Evolutionary conservation across 2,329 filamentous ascomycete genomes (phyloP).

Genomic region (Aspergillus piperis): DNA sequence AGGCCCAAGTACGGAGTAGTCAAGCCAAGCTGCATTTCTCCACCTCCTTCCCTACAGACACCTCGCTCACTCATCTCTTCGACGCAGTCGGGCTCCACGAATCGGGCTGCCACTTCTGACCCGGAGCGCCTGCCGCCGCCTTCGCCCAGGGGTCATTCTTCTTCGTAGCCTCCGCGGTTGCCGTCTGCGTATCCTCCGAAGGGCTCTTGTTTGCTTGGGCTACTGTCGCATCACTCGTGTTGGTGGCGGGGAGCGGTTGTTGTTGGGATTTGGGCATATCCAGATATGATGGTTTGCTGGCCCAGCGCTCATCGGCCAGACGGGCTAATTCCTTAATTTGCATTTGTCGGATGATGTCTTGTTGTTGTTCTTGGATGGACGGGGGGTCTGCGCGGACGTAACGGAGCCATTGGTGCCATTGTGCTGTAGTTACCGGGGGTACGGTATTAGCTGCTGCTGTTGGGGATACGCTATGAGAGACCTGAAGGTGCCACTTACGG

Average conservation of each 20-base stretch:
- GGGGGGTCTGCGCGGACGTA: constrained; percentile 60
- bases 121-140: constrained; percentile 54
- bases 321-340: constrained; percentile 61
- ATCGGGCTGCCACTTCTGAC: constrained; percentile 68
- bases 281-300: constrained; percentile 58
- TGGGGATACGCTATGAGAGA: too few relatives aligned
- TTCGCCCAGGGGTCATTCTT: constrained; percentile 60
- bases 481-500: constrained; percentile 43
- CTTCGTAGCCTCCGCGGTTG: constrained; percentile 10
- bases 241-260: constrained; percentile 50
- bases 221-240: constrained; percentile 44
- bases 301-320: constrained; percentile 64
- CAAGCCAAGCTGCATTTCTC: neutral
- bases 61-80: constrained; percentile 35
- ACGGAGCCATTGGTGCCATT: constrained; percentile 70
- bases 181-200: neutral
- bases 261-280: constrained; percentile 54
- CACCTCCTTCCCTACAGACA: neutral
- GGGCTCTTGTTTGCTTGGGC: neutral
- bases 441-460: neutral
- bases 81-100: constrained; percentile 59
- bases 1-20: neutral
- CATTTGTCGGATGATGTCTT: constrained; percentile 58
- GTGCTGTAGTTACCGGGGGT: constrained; percentile 45
- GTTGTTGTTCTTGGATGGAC: constrained; percentile 59